These are phyloP conservation scores for Fusarium albidum DNA, from an alignment of 2,329 filamentous ascomycete species.

Conservation along the genomic window DNA sequence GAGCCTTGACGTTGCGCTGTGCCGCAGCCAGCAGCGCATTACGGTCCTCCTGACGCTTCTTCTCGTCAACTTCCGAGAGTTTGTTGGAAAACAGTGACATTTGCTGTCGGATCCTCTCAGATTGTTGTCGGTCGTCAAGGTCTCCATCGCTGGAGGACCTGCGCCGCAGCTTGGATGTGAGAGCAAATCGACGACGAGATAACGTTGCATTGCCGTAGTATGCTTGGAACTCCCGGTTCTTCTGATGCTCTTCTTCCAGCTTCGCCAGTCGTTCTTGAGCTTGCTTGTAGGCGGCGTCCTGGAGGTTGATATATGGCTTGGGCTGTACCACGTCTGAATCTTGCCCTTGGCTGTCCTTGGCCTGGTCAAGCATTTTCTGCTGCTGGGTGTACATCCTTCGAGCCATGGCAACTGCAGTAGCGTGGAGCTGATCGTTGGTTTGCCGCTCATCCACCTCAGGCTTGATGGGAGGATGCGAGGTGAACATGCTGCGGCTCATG, in stretches of 20 bases:
- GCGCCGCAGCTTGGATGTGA: slow-evolving; percentile 65
- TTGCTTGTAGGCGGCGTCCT: slow-evolving; percentile 86
- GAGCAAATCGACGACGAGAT: slow-evolving; percentile 54
- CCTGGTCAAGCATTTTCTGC: slow-evolving; percentile 66
- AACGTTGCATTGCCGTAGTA: slow-evolving; percentile 72
- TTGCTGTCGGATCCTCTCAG: slow-evolving; percentile 76
- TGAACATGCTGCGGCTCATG: slow-evolving; percentile 79
- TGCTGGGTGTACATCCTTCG: slow-evolving; percentile 82
- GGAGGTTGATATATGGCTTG: slow-evolving; percentile 70
- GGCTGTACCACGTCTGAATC: slow-evolving; percentile 51
- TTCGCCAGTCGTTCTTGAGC: slow-evolving; percentile 85
- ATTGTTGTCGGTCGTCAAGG: slow-evolving; percentile 71
- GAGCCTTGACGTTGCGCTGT: slow-evolving; percentile 83
- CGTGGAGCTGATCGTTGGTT: slow-evolving; percentile 75
- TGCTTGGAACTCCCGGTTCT: slow-evolving; percentile 71
- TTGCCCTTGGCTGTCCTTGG: slow-evolving; percentile 50
- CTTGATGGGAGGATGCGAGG: slow-evolving; percentile 75
- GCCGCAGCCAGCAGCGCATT: slow-evolving; percentile 79
- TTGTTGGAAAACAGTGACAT: slow-evolving; percentile 80
- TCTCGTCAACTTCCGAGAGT: slow-evolving; percentile 72
- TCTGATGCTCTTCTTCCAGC: slow-evolving; percentile 75
- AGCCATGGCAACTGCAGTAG: slow-evolving; percentile 89
- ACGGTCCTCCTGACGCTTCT: slow-evolving; percentile 79
- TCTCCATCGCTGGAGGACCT: slow-evolving; percentile 74
- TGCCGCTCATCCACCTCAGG: slow-evolving; percentile 78